These are phyloP conservation scores for Emergomyces africanus DNA, from an alignment of 2,329 filamentous ascomycete species.

Conservation along the genomic window DNA sequence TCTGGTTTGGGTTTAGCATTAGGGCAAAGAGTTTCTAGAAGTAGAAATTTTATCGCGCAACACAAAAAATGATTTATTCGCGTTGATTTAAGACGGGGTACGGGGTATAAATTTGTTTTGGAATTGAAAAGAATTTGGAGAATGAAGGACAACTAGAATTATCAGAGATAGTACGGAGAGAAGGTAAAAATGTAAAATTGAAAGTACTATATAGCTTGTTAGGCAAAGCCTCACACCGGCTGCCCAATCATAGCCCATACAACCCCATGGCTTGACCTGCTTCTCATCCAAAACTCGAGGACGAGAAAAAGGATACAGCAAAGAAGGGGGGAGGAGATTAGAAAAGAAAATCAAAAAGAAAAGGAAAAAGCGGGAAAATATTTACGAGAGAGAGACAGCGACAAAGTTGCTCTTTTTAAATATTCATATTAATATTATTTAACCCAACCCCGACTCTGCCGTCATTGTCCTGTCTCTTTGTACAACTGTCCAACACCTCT, in stretches of 20 bases:
- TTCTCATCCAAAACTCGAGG: not conserved
- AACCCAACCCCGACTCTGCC: no score
- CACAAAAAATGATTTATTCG: no score
- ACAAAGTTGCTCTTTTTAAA: slow-evolving; percentile 4
- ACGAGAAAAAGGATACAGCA: not conserved
- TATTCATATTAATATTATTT: no score
- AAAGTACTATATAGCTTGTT: not conserved
- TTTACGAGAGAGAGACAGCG: not conserved
- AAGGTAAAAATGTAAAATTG: not conserved
- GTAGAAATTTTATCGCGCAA: no score
- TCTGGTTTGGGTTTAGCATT: not conserved
- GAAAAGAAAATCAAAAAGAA: slow-evolving; percentile 1
- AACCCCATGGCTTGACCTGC: not conserved
- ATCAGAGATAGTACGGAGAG: no score
- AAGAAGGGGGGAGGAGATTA: not conserved
- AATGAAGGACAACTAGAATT: not conserved
- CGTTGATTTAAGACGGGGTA: no score
- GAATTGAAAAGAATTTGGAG: no score
- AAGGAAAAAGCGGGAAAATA: slow-evolving; percentile 5
- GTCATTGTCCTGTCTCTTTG: not conserved
- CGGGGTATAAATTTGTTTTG: no score
- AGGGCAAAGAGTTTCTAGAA: not conserved
- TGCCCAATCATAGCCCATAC: not conserved
- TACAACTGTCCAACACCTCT: not conserved
- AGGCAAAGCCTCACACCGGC: not conserved